phyloP scores from a whole-genome alignment of 2,329 filamentous ascomycete species.

The Hortaea werneckii region DNA sequence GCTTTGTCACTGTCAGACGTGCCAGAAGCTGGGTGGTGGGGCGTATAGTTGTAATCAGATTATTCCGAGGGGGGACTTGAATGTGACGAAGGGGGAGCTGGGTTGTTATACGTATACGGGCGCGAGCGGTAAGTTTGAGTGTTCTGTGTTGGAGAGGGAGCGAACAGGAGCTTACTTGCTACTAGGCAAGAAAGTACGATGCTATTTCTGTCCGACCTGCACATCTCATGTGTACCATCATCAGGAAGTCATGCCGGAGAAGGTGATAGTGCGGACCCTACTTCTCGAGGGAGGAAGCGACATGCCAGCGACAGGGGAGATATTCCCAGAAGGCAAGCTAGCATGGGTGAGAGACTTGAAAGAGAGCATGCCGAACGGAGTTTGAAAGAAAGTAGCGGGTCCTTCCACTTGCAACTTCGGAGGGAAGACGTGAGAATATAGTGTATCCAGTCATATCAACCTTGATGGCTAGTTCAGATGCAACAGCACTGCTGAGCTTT shows the following conservation, averaged over 20 bases:
- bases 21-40: constrained; percentile 26
- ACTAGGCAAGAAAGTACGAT: constrained; percentile 26
- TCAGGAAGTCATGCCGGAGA: constrained; percentile 30
- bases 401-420: no score
- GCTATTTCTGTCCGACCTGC: constrained; percentile 29
- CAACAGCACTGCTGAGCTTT: neutral
- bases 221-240: constrained; percentile 33
- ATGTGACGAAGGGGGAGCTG: constrained; percentile 18
- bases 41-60: constrained; percentile 30
- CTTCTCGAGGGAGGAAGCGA: constrained; percentile 27
- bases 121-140: constrained; percentile 20
- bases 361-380: constrained; percentile 17
- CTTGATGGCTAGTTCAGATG: neutral
- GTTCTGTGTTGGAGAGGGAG: neutral
- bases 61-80: constrained; percentile 20
- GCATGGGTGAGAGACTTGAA: constrained; percentile 24
- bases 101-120: constrained; percentile 25
- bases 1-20: constrained; percentile 28
- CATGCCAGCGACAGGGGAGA: constrained; percentile 28
- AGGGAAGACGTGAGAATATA: no score
- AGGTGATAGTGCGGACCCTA: constrained; percentile 30
- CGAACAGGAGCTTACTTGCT: neutral
- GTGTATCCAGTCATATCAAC: no score
- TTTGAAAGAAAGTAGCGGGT: neutral
- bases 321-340: constrained; percentile 28